Percentiles rank a stretch among this genome's conserved stretches.
phyloP scores from a whole-genome alignment of 345 rosid species.

The Gossypium longicalyx region DNA sequence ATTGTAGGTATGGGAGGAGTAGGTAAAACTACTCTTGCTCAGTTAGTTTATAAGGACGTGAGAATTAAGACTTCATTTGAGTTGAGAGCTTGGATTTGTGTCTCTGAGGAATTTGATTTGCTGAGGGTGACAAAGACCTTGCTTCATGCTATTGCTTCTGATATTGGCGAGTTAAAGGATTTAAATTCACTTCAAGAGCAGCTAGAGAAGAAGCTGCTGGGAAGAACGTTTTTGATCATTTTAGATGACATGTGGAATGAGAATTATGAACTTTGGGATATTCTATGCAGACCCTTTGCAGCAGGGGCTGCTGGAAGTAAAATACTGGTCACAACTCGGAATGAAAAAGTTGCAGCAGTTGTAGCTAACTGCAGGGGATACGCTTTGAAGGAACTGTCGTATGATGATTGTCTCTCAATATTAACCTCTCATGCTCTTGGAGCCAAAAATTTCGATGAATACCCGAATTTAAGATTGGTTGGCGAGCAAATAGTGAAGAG shows the following conservation, averaged over 20 bases:
- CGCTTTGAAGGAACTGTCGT: conserved; percentile 11
- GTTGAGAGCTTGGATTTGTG: conserved; percentile 17
- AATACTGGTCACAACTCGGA: conserved; percentile 14
- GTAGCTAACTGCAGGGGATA: not conserved
- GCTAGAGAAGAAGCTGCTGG: not conserved
- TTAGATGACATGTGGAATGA: conserved; percentile 20
- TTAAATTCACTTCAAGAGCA: conserved; percentile 1
- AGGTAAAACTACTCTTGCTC: conserved; percentile 34
- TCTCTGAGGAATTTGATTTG: conserved; percentile 3
- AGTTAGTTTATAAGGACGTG: conserved; percentile 14
- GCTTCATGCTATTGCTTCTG: not conserved
- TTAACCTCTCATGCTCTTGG: conserved; percentile 17
- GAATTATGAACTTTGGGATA: not conserved
- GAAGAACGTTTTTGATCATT: conserved; percentile 11
- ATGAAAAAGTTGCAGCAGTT: not conserved
- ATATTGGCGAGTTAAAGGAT: not conserved
- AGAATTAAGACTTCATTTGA: not conserved
- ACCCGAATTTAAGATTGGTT: not conserved
- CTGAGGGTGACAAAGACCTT: conserved; percentile 2
- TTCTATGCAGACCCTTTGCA: conserved; percentile 13
- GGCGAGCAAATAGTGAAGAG: conserved; percentile 12
- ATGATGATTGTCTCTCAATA: conserved; percentile 11
- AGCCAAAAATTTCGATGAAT: not conserved
- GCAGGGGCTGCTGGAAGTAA: conserved; percentile 16
- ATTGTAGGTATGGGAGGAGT: conserved; percentile 32